Percentiles rank a stretch among this genome's conserved stretches.
Evolutionary conservation across 2,329 filamentous ascomycete genomes (phyloP).

Genomic region (Claviceps cyperi): DNA sequence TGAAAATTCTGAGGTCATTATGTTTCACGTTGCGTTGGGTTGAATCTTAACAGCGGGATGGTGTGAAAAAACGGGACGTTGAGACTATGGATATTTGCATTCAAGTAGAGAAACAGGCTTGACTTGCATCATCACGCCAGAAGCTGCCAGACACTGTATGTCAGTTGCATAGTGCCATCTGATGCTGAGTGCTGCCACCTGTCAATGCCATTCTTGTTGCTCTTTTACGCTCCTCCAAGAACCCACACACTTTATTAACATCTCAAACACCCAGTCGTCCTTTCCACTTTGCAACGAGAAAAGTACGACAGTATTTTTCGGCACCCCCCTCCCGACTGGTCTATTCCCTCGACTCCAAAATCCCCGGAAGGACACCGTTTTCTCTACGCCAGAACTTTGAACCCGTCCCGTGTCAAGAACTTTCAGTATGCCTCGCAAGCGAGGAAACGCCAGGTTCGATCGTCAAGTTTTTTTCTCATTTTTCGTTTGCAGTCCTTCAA

Average conservation of each 20-base stretch:
- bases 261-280: background rate
- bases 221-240: background rate
- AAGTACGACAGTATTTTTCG: no score
- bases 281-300: background rate
- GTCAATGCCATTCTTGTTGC: background rate
- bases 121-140: background rate
- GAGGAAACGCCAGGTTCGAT: background rate
- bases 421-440: background rate
- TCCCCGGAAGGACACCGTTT: background rate
- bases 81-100: background rate
- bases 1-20: background rate
- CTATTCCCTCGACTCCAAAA: background rate
- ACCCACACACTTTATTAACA: background rate
- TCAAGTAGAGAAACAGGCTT: background rate
- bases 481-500: background rate
- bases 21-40: background rate
- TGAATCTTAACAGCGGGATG: background rate
- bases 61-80: background rate
- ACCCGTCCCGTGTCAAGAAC: no score
- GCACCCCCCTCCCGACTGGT: background rate
- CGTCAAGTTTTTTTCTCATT: background rate
- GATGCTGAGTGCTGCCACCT: background rate
- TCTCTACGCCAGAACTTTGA: background rate
- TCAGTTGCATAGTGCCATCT: background rate
- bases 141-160: background rate